phyloP scores from a whole-genome alignment of 1,139 yeast genomes.

The Yarrowia galli region DNA sequence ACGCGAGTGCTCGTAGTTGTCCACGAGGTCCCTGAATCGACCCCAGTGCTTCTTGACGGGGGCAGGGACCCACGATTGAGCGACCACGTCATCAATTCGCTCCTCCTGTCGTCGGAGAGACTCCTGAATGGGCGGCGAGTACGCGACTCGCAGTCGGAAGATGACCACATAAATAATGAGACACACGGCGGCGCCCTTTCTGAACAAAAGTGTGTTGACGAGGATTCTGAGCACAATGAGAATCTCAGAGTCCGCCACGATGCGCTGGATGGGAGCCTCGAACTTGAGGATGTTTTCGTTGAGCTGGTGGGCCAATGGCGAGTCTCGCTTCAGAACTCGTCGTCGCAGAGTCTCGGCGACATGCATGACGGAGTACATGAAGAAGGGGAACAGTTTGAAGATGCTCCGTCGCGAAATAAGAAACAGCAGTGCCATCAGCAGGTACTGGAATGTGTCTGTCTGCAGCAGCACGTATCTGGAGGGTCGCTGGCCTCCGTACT shows the following conservation, averaged over 20 bases:
- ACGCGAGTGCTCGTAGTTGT: slow-evolving; percentile 42
- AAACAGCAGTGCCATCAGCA: slow-evolving; percentile 62
- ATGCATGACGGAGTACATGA: slow-evolving; percentile 72
- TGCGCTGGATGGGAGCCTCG: slow-evolving; percentile 67
- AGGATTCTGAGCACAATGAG: slow-evolving; percentile 57
- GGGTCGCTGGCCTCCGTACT: slow-evolving; percentile 49
- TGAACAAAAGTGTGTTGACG: slow-evolving; percentile 65
- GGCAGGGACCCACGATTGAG: slow-evolving; percentile 63
- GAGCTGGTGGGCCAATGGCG: slow-evolving; percentile 56
- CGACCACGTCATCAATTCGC: slow-evolving; percentile 65
- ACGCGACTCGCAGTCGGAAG: slow-evolving; percentile 76
- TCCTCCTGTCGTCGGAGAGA: slow-evolving; percentile 69
- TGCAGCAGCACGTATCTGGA: slow-evolving; percentile 52
- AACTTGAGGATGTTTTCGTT: slow-evolving; percentile 58
- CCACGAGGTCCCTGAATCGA: slow-evolving; percentile 55
- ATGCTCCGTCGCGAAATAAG: slow-evolving; percentile 59
- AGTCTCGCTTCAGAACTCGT: slow-evolving; percentile 65
- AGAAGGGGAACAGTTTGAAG: slow-evolving; percentile 68
- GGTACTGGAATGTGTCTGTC: slow-evolving; percentile 73
- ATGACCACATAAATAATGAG: slow-evolving; percentile 66
- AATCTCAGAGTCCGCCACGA: slow-evolving; percentile 74
- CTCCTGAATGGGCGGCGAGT: slow-evolving; percentile 70
- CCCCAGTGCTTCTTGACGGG: slow-evolving; percentile 66
- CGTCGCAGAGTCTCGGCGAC: slow-evolving; percentile 63
- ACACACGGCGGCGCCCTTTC: slow-evolving; percentile 70